Conservation (phyloP, 192 early-diverging fungal species). For the Umbelopsis sp. region DNA sequence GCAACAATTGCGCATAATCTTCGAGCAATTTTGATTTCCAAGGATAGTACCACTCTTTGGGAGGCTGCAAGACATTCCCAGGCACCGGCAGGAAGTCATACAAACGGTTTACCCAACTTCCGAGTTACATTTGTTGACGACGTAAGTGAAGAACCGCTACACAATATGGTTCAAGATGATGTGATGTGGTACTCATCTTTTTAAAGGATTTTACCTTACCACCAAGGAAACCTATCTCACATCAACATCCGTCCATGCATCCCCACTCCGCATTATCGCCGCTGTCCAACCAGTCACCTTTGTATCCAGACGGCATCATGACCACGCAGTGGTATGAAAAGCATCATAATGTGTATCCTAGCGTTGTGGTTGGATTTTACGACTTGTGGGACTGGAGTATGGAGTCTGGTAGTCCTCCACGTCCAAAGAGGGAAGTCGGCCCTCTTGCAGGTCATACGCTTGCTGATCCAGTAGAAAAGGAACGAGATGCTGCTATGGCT, state of each 20-base stretch:
- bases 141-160: not conserved
- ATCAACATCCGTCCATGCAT: not conserved
- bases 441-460: conserved; percentile 35
- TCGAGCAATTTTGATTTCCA: not conserved
- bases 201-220: conserved; percentile 8
- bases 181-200: not conserved
- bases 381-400: conserved; percentile 61
- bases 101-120: not conserved
- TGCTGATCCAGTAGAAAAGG: conserved; percentile 59
- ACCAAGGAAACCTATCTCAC: not conserved
- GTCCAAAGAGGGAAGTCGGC: conserved; percentile 27
- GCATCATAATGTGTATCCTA: conserved; percentile 64
- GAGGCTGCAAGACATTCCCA: conserved; percentile 4
- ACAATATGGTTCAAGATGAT: not conserved
- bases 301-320: conserved; percentile 87
- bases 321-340: conserved; percentile 66
- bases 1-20: conserved; percentile 5
- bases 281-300: conserved; percentile 60
- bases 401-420: conserved; percentile 16
- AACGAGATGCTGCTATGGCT: conserved; percentile 59
- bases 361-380: conserved; percentile 69
- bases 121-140: conserved; percentile 1
- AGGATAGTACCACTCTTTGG: not conserved
- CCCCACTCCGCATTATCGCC: conserved; percentile 71
- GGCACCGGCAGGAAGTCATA: conserved; percentile 3